Evolutionary conservation across 106 monocot species (phyloP).

Genomic region (Phalaenopsis aphrodite): DNA sequence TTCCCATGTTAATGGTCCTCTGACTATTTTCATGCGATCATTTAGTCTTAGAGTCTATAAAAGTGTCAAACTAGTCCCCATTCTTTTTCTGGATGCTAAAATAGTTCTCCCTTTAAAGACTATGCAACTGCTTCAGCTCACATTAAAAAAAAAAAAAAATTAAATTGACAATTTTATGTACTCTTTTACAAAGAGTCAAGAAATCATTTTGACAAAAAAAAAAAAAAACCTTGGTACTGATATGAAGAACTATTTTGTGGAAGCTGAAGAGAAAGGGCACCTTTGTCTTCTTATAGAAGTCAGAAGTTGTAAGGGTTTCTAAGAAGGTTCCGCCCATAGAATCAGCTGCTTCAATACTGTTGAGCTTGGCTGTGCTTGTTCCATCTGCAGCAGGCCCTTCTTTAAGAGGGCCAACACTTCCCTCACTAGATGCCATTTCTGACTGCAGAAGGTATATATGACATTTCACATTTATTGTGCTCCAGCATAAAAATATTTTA

Average conservation of each 20-base stretch:
- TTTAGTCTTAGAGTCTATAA: too few species aligned
- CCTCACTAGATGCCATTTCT: slow-evolving; percentile 31
- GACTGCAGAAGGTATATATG: slow-evolving; percentile 29
- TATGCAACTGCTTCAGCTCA: too few species aligned
- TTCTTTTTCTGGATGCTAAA: too few species aligned
- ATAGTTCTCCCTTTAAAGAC: too few species aligned
- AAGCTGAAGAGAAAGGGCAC: slow-evolving; percentile 5
- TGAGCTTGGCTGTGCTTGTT: slow-evolving; percentile 21
- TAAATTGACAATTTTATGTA: too few species aligned
- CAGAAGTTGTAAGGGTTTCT: slow-evolving; percentile 53
- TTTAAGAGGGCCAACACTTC: slow-evolving; percentile 8
- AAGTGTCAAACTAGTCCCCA: too few species aligned
- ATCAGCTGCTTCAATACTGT: slow-evolving; percentile 26
- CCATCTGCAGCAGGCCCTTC: slow-evolving; percentile 13
- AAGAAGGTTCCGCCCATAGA: slow-evolving; percentile 52
- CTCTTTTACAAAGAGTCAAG: too few species aligned
- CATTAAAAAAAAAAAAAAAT: too few species aligned
- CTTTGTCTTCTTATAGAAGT: slow-evolving; percentile 64
- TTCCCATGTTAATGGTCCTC: too few species aligned
- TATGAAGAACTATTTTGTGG: background rate
- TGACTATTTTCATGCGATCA: too few species aligned
- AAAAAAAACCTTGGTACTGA: background rate
- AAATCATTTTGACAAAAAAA: too few species aligned
- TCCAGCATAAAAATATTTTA: too few species aligned
- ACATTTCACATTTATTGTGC: background rate